Conservation (phyloP, 2,329 filamentous ascomycete species). For the Fusarium sulawesiense region DNA sequence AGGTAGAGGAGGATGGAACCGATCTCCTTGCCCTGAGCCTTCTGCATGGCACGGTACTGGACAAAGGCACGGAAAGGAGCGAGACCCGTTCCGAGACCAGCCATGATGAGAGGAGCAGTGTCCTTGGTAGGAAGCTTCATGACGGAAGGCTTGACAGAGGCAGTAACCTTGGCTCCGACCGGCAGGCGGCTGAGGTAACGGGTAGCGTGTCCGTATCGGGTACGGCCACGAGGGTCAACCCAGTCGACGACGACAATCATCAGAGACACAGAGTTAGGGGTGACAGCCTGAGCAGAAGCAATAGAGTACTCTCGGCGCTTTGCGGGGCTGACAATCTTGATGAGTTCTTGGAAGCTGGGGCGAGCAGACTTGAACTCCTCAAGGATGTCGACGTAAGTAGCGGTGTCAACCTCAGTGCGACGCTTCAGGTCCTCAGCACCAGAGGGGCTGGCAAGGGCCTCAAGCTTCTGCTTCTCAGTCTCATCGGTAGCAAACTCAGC, state of each 20-base stretch:
- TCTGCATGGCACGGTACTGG: conserved; percentile 97
- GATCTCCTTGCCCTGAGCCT: conserved; percentile 95
- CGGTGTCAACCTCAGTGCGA: conserved; percentile 87
- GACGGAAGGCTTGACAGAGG: conserved; percentile 95
- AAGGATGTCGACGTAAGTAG: conserved; percentile 91
- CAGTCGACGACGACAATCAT: conserved; percentile 98
- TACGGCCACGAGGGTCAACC: conserved; percentile 88
- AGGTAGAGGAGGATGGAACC: conserved; percentile 95
- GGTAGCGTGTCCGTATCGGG: conserved; percentile 92
- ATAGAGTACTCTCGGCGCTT: conserved; percentile 99
- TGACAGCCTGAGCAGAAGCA: conserved; percentile 94
- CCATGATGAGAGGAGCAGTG: conserved; percentile 97
- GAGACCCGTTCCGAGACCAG: conserved; percentile 95
- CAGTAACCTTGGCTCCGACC: conserved; percentile 83
- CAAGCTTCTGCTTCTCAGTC: conserved; percentile 82
- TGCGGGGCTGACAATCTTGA: conserved; percentile 87
- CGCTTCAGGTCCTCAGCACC: conserved; percentile 93
- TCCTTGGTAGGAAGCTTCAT: conserved; percentile 96
- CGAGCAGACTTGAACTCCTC: conserved; percentile 91
- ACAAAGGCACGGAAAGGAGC: conserved; percentile 99
- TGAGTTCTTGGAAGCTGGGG: conserved; percentile 87
- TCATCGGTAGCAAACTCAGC: conserved; percentile 87
- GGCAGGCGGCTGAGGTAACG: conserved; percentile 84
- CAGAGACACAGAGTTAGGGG: conserved; percentile 86
- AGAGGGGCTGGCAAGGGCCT: conserved; percentile 79